Evolutionary conservation across 2,329 filamentous ascomycete species (phyloP).

Genomic region (Scytalidium sp.): DNA sequence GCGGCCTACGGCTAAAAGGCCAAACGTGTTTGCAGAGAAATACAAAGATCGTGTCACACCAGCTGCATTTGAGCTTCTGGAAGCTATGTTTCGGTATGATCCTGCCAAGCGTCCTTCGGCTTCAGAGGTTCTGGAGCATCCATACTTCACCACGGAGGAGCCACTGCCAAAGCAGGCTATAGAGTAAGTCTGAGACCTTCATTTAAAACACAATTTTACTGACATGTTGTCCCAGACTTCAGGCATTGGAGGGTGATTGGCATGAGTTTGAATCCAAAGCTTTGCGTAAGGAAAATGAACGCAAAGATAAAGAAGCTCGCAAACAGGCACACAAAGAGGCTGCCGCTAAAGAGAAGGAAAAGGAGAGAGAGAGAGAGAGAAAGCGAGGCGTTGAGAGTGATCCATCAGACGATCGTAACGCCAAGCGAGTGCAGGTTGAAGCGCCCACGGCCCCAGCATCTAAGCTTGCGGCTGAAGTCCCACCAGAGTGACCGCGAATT

Average conservation of each 20-base stretch:
- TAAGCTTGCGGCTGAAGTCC: background rate
- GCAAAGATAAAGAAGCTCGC: conserved; percentile 44
- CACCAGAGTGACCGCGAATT: background rate
- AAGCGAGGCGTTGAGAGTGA: conserved; percentile 22
- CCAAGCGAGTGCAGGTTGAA: conserved; percentile 19
- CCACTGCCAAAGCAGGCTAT: conserved; percentile 73
- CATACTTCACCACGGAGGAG: conserved; percentile 83
- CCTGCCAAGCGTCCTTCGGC: conserved; percentile 80
- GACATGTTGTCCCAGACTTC: conserved; percentile 49
- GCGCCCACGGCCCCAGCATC: background rate
- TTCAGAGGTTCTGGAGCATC: conserved; percentile 77
- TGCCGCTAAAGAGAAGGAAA: conserved; percentile 13
- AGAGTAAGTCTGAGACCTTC: conserved; percentile 59
- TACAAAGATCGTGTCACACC: conserved; percentile 76
- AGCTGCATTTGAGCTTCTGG: conserved; percentile 78
- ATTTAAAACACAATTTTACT: conserved; percentile 3
- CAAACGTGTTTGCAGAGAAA: conserved; percentile 75
- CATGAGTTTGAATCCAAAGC: conserved; percentile 99
- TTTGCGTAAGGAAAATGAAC: conserved; percentile 83
- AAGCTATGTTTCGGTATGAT: conserved; percentile 86
- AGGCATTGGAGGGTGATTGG: conserved; percentile 87
- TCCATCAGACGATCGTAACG: conserved; percentile 17
- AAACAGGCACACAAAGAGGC: conserved; percentile 25
- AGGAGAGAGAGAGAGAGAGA: conserved; percentile 23
- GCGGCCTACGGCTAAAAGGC: conserved; percentile 69